These are phyloP conservation scores for Irpex sp. DNA, from an alignment of 1,284 basidiomycete species.

Conservation along the genomic window DNA sequence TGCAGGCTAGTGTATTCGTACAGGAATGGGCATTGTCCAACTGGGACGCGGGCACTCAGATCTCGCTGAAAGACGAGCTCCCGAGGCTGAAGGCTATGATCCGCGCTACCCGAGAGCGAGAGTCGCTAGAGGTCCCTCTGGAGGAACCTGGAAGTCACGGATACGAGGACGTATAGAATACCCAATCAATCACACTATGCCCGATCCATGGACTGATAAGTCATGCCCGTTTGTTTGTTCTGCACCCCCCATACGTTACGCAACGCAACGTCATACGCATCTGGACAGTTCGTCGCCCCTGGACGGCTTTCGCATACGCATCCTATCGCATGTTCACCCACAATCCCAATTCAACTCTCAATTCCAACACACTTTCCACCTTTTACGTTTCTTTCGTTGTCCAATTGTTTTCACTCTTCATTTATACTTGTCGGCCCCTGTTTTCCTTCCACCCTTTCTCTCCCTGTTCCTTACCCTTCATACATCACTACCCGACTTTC, in stretches of 20 bases:
- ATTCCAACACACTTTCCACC: background rate
- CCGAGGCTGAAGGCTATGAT: conserved; percentile 50
- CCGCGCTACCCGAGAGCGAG: conserved; percentile 32
- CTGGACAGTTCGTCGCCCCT: background rate
- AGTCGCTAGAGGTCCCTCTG: conserved; percentile 9
- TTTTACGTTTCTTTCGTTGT: background rate
- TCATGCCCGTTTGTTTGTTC: background rate
- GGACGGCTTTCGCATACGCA: background rate
- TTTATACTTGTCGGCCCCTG: background rate
- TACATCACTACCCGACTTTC: too few species aligned
- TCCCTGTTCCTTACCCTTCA: background rate
- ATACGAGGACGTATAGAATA: conserved; percentile 12
- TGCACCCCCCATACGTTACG: background rate
- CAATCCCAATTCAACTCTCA: too few species aligned
- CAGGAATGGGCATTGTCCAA: conserved; percentile 60
- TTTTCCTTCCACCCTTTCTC: background rate
- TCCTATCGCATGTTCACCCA: background rate
- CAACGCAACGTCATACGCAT: background rate
- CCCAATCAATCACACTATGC: conserved; percentile 7
- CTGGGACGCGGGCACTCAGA: conserved; percentile 53
- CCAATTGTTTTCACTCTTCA: background rate
- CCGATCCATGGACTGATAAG: background rate
- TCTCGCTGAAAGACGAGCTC: conserved; percentile 50
- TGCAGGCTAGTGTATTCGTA: conserved; percentile 56
- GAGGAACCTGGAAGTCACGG: background rate